Evolutionary conservation across 805 yeast species (phyloP).

Genomic region (Lachancea sp.): DNA sequence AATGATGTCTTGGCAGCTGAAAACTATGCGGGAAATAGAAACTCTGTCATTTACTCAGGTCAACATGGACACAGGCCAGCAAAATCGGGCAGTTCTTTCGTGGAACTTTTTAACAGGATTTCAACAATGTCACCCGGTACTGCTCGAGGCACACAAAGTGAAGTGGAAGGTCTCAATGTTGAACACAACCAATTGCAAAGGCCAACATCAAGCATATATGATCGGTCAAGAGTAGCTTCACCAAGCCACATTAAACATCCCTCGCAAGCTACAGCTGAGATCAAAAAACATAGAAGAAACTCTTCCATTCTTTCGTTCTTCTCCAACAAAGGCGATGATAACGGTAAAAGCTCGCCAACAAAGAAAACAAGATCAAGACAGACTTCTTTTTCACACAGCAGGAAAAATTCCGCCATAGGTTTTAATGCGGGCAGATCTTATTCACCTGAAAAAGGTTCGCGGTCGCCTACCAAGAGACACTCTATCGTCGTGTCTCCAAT

Average conservation of each 20-base stretch:
- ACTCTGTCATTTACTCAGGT: constrained; percentile 17
- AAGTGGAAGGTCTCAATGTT: not conserved
- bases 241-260: constrained; percentile 14
- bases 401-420: constrained; percentile 20
- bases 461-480: constrained; percentile 11
- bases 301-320: constrained; percentile 54
- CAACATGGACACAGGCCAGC: constrained; percentile 23
- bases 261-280: constrained; percentile 20
- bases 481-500: constrained; percentile 7
- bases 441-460: constrained; percentile 5
- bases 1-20: not conserved
- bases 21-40: constrained; percentile 13
- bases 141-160: constrained; percentile 3
- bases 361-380: constrained; percentile 8
- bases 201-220: constrained; percentile 39
- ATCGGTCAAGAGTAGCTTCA: constrained; percentile 23
- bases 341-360: constrained; percentile 12
- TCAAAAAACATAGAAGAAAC: constrained; percentile 47
- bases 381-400: constrained; percentile 13
- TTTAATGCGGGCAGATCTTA: not conserved
- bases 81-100: constrained; percentile 31
- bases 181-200: constrained; percentile 25
- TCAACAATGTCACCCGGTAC: constrained; percentile 20
- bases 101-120: constrained; percentile 31
- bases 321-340: constrained; percentile 14